Evolutionary conservation across 495 filamentous ascomycete genomes (phyloP).

Genomic region (Aspergillus indologenus): DNA sequence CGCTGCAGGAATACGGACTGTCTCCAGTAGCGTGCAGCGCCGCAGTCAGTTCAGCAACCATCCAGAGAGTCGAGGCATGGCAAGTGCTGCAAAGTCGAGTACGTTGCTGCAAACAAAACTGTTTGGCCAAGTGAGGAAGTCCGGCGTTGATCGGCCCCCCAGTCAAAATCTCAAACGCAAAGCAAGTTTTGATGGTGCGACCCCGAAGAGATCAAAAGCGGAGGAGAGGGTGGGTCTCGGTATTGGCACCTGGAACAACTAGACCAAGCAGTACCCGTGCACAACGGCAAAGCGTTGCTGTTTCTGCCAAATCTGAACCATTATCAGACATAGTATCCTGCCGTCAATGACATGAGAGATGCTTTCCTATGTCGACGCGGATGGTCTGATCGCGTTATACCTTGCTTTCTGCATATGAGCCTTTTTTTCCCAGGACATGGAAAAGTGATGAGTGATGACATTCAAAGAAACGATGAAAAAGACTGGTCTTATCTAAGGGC

Average conservation of each 20-base stretch:
- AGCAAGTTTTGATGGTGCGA: conserved; percentile 46
- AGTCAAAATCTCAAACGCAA: conserved; percentile 54
- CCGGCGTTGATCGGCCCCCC: conserved; percentile 38
- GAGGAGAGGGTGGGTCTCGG: conserved; percentile 60
- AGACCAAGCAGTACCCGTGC: conserved; percentile 14
- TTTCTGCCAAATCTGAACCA: not conserved
- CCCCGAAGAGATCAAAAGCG: conserved; percentile 59
- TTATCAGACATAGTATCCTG: not conserved
- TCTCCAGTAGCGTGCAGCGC: conserved; percentile 52
- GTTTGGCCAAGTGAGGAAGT: conserved; percentile 65
- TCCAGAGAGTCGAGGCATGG: conserved; percentile 17
- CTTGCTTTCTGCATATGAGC: conserved; percentile 6
- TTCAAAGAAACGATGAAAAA: not conserved
- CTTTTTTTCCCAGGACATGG: conserved; percentile 23
- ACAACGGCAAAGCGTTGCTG: conserved; percentile 9
- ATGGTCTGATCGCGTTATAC: conserved; percentile 7
- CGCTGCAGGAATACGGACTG: conserved; percentile 49
- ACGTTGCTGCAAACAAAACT: conserved; percentile 60
- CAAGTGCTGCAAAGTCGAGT: conserved; percentile 36
- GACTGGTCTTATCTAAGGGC: conserved; percentile 12
- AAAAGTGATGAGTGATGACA: conserved; percentile 25
- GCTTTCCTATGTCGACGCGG: not conserved
- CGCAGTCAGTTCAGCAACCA: conserved; percentile 31
- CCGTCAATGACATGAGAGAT: not conserved
- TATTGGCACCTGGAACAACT: conserved; percentile 45